Conservation (phyloP, 495 filamentous ascomycete genomes). For the Terfezia claveryi region DNA sequence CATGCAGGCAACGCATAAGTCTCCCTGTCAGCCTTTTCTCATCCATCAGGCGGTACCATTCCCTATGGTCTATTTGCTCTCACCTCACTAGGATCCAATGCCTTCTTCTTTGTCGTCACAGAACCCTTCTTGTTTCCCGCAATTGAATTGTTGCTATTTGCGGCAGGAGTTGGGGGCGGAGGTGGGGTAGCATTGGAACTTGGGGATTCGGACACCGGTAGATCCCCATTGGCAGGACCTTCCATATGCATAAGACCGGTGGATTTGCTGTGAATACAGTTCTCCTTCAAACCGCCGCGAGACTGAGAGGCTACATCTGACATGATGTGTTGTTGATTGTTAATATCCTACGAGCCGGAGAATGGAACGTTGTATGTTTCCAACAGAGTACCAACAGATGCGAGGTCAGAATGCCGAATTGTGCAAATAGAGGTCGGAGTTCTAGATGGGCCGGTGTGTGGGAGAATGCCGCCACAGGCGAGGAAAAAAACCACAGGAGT, state of each 20-base stretch:
- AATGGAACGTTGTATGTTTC: not conserved
- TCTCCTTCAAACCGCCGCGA: conserved; percentile 1
- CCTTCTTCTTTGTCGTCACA: conserved; percentile 19
- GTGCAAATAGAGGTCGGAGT: not conserved
- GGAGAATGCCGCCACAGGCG: too few species aligned
- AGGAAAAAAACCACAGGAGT: too few species aligned
- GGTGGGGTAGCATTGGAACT: conserved; percentile 19
- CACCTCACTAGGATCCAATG: conserved; percentile 18
- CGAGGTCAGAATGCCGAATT: not conserved
- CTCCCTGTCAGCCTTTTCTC: conserved; percentile 6
- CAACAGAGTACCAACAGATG: too few species aligned
- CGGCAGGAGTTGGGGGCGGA: conserved; percentile 19
- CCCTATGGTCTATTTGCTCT: conserved; percentile 2
- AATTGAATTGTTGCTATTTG: conserved; percentile 28
- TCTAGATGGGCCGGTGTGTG: not conserved
- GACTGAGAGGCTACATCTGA: conserved; percentile 10
- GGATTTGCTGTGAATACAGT: not conserved
- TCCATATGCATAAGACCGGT: not conserved
- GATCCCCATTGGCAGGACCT: conserved; percentile 12
- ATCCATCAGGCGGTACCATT: not conserved
- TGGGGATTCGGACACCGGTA: conserved; percentile 13
- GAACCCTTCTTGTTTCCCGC: not conserved
- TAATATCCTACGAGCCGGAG: not conserved
- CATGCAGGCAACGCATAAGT: not conserved
- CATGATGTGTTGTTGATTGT: conserved; percentile 2